Percentiles rank a stretch among this genome's conserved stretches.
Evolutionary conservation across 179 eudicot species (phyloP).

Genomic region (Silene vulgaris): DNA sequence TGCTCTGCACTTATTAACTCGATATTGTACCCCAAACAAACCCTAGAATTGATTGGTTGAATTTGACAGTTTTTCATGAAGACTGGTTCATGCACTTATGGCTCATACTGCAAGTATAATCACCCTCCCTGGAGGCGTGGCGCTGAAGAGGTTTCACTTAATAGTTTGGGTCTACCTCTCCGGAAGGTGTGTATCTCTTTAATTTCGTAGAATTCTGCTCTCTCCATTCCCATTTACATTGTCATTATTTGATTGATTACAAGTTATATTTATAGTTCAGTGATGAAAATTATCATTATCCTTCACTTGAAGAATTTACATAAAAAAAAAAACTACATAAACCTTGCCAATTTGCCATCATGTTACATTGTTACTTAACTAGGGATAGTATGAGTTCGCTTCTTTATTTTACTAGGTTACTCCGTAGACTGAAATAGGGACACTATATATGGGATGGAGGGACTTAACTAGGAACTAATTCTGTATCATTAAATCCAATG

Average conservation of each 20-base stretch:
- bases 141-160: constrained; percentile 38
- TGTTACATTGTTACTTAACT: background rate
- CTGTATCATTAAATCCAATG: background rate
- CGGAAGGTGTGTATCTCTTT: constrained; percentile 47
- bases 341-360: too few species aligned
- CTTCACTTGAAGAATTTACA: too few species aligned
- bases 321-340: too few species aligned
- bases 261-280: too few species aligned
- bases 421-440: too few species aligned
- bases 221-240: too few species aligned
- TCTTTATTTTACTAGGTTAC: too few species aligned
- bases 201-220: background rate
- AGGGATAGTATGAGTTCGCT: too few species aligned
- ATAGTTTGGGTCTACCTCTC: constrained; percentile 55
- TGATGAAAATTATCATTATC: too few species aligned
- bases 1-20: background rate
- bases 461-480: background rate
- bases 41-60: constrained; percentile 16
- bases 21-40: too few species aligned
- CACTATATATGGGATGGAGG: background rate
- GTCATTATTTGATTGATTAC: too few species aligned
- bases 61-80: constrained; percentile 57
- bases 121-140: constrained; percentile 60
- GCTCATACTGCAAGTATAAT: constrained; percentile 58
- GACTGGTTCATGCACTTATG: constrained; percentile 74